Base-by-base conservation (phyloP, 1,284 basidiomycete species). In the Coniophora puteana region DNA sequence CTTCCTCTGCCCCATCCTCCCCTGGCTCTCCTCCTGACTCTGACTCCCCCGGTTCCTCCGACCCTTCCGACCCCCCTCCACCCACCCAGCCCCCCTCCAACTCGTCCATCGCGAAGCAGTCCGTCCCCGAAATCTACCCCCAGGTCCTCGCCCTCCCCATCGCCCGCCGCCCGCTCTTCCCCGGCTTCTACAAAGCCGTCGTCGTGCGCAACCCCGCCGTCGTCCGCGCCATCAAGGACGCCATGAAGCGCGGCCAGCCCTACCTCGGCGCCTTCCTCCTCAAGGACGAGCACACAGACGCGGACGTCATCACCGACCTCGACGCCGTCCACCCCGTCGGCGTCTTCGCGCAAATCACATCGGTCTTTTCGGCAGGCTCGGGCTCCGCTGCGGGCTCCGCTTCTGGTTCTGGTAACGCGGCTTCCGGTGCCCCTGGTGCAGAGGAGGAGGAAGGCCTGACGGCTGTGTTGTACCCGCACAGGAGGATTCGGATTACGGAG, bases 181-280 rank as follows among this genome's bases (percentile, higher is more conserved):
- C 95, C 10, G 94, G 93, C 34, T 97, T 97, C 65, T 97, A 99
- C 79, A 97, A 96, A 62, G 92, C 93, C 11, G 93, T 97, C 40
- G 92, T 95, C 45, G 78, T 97, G 45, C 81, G 86, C 23, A 89
- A 96, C 51, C 91, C 92, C 1, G 74, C 83, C 0, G 95, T 99
- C 26, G 94, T 98, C 46, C 83, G 88, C 14, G 93, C 93, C 5
- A 92, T 99, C 59, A 91, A 94, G 67, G 93, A 98, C 58, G 90
- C 95, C 75, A 90, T 97, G 78, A 85, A 89, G 57, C 89, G 93
- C 38, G 94, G 95, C 3, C 95, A 98, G 65, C 94, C 94, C 0
- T 99, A 99, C 66, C 81, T 99, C 46, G 95, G 96, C 44, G 96
- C 95, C 18, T 99, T 99, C 73, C 67, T 99, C 30, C 83, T 98